Conservation (phyloP, 2,329 filamentous ascomycete species). For the Tympanopsis confertula region DNA sequence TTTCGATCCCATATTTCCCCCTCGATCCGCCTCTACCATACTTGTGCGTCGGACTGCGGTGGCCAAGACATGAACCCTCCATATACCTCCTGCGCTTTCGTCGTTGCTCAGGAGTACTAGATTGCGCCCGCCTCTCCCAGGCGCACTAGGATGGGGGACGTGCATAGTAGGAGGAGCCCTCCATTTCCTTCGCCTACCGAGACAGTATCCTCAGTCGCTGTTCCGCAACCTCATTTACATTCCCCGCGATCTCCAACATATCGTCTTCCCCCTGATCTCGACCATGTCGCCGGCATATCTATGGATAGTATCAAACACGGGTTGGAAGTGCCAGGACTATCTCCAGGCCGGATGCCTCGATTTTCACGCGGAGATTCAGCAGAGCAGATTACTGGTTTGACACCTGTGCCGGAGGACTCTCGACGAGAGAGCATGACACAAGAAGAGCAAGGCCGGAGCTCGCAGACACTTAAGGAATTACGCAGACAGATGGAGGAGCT, state of each 20-base stretch:
- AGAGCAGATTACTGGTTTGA: no score
- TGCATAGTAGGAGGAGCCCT: conserved; percentile 22
- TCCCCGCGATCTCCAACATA: conserved; percentile 12
- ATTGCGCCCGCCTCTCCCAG: conserved; percentile 17
- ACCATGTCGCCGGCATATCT: no score
- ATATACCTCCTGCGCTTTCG: conserved; percentile 14
- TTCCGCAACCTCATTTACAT: conserved; percentile 11
- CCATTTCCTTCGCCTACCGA: conserved; percentile 24
- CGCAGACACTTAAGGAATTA: conserved; percentile 22
- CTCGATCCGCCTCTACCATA: no score
- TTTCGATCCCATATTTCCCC: no score
- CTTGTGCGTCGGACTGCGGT: conserved; percentile 4
- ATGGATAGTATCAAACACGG: no score
- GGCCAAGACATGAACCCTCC: conserved; percentile 20
- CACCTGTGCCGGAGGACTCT: no score
- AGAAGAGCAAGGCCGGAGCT: conserved; percentile 6
- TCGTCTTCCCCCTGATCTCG: no score
- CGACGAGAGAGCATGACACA: not conserved
- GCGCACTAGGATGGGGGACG: conserved; percentile 19
- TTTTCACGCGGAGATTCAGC: no score
- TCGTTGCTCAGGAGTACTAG: conserved; percentile 18
- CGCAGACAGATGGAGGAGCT: conserved; percentile 27
- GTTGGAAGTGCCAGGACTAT: no score
- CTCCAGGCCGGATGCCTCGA: no score
- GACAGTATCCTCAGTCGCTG: conserved; percentile 16